A percentile compares a stretch with the other conserved stretches of the same genome.
phyloP scores from a whole-genome alignment of 179 eudicot genomes.

The Corrigiola litoralis region DNA sequence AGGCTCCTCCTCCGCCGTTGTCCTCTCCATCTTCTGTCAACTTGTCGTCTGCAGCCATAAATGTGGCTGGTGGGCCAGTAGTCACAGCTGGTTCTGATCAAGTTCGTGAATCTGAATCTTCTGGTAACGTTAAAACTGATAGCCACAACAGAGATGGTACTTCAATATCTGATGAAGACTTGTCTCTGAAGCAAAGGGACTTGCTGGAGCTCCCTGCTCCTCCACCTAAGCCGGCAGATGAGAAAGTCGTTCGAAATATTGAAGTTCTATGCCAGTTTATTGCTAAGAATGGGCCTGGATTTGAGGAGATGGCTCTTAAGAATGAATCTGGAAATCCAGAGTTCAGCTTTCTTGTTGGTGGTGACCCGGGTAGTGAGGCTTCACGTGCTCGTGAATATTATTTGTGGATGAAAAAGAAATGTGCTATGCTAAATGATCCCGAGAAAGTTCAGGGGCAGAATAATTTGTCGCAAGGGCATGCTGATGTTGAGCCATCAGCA shows the following conservation, averaged over 20 bases:
- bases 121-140: slow-evolving; percentile 14
- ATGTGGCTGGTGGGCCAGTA: slow-evolving; percentile 17
- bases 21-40: slow-evolving; percentile 20
- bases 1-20: slow-evolving; percentile 48
- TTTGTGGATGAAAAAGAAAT: slow-evolving; percentile 57
- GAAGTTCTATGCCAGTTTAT: slow-evolving; percentile 48
- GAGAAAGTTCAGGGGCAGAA: slow-evolving; percentile 18
- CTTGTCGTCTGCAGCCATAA: slow-evolving; percentile 11
- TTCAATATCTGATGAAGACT: slow-evolving; percentile 14
- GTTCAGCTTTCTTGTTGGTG: slow-evolving; percentile 58
- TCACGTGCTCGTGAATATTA: slow-evolving; percentile 51
- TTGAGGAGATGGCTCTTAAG: slow-evolving; percentile 46
- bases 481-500: slow-evolving; percentile 18
- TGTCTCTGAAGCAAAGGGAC: slow-evolving; percentile 10
- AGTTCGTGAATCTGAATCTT: slow-evolving; percentile 22
- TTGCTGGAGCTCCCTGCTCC: slow-evolving; percentile 38
- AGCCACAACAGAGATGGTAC: slow-evolving; percentile 21
- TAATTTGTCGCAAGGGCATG: slow-evolving; percentile 17
- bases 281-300: slow-evolving; percentile 55
- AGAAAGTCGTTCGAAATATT: slow-evolving; percentile 40
- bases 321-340: slow-evolving; percentile 55
- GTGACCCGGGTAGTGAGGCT: slow-evolving; percentile 62
- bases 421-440: slow-evolving; percentile 19
- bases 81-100: slow-evolving; percentile 18
- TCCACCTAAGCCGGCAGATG: slow-evolving; percentile 54